Evolutionary conservation across 2,329 filamentous ascomycete genomes (phyloP).

Genomic region (Aaosphaeria pasadenensis): DNA sequence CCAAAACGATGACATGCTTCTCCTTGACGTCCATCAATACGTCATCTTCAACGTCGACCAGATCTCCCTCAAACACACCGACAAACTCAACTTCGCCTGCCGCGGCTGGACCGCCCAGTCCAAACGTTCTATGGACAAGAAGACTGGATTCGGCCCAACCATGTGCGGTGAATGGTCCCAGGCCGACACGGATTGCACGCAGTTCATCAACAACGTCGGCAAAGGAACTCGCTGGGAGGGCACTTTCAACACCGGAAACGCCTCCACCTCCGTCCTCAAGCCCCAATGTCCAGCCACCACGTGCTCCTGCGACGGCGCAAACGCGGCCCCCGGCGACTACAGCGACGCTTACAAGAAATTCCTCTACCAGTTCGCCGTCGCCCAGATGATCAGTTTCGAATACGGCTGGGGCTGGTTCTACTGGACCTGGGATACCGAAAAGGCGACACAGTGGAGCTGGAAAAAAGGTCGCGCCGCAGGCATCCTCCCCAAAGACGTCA

Average conservation of each 20-base stretch:
- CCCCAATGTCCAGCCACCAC: conserved; percentile 69
- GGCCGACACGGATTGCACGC: conserved; percentile 91
- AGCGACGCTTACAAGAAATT: conserved; percentile 76
- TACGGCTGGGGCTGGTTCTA: conserved; percentile 97
- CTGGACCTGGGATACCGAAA: conserved; percentile 96
- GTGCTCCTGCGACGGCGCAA: conserved; percentile 75
- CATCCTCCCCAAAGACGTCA: conserved; percentile 63
- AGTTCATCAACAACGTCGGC: conserved; percentile 83
- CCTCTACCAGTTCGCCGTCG: conserved; percentile 85
- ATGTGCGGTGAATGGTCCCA: conserved; percentile 97
- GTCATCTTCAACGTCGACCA: conserved; percentile 94
- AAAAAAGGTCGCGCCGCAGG: conserved; percentile 73
- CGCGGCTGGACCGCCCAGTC: conserved; percentile 81
- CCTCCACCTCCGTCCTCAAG: conserved; percentile 59
- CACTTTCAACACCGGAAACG: conserved; percentile 69
- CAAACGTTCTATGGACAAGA: conserved; percentile 65
- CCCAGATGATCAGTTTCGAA: conserved; percentile 94
- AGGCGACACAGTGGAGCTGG: conserved; percentile 87
- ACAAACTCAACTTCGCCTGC: conserved; percentile 87
- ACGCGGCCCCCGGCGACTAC: conserved; percentile 68
- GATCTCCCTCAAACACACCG: conserved; percentile 74
- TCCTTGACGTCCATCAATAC: conserved; percentile 98
- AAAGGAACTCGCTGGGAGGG: conserved; percentile 90
- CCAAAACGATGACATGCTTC: conserved; percentile 65
- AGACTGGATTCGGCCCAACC: conserved; percentile 85